Percentiles rank a stretch among this genome's conserved stretches.
Conservation (phyloP, 371 early-diverging fungal genomes). For the Lichtheimia ornata region DNA sequence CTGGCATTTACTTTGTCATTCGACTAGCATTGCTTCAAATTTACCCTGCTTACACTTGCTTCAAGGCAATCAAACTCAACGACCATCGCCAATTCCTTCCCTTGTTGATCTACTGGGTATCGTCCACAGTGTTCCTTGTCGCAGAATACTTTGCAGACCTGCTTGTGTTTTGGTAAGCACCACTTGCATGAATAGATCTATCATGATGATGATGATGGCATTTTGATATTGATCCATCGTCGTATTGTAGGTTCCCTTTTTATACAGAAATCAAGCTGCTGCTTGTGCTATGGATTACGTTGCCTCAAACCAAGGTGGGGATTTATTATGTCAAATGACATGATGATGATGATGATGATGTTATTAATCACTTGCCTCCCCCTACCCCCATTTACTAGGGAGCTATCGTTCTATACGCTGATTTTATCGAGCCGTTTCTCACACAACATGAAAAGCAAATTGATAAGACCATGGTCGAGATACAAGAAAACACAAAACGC, state of each 20-base stretch:
- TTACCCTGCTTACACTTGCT: conserved; percentile 47
- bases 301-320: conserved; percentile 49
- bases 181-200: background rate
- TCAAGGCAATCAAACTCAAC: conserved; percentile 39
- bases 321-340: background rate
- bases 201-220: no score
- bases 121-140: conserved; percentile 35
- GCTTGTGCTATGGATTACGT: conserved; percentile 41
- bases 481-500: conserved; percentile 10
- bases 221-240: background rate
- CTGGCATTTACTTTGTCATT: conserved; percentile 35
- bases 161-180: conserved; percentile 45
- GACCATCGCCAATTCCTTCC: conserved; percentile 35
- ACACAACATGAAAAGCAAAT: conserved; percentile 16
- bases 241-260: conserved; percentile 42
- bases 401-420: conserved; percentile 19
- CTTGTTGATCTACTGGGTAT: conserved; percentile 50
- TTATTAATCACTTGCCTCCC: background rate
- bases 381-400: conserved; percentile 12
- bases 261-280: conserved; percentile 40
- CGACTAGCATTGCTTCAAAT: conserved; percentile 39
- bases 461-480: conserved; percentile 21
- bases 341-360: background rate
- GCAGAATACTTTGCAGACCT: conserved; percentile 42
- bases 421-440: conserved; percentile 21